phyloP scores from a whole-genome alignment of 2,329 filamentous ascomycete species.

The Nigrospora sphaerica region DNA sequence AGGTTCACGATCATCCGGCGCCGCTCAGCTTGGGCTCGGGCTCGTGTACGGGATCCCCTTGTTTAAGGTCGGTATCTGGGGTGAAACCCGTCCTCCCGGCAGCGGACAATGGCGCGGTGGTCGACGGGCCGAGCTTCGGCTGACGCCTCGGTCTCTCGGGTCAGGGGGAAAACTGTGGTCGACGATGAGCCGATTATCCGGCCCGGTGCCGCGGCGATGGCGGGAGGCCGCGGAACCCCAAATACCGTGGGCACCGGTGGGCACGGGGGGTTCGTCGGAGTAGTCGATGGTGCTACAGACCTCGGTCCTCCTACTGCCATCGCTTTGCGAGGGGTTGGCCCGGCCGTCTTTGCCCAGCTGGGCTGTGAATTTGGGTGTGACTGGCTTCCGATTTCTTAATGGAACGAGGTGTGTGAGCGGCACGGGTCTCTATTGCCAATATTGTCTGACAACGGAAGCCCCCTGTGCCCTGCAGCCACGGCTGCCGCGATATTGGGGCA shows the following conservation, averaged over 20 bases:
- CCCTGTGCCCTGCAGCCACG: too few relatives aligned
- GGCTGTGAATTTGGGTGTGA: too few relatives aligned
- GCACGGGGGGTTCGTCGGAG: not conserved
- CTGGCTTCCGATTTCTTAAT: not conserved
- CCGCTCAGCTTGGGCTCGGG: not conserved
- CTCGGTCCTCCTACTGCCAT: not conserved
- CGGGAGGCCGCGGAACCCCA: not conserved
- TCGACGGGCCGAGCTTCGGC: not conserved
- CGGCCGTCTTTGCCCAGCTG: too few relatives aligned
- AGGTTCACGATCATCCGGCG: slow-evolving; percentile 1
- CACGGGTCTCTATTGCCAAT: not conserved
- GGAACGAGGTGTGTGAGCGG: not conserved
- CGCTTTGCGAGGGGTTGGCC: not conserved
- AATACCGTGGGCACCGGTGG: not conserved
- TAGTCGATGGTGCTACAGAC: not conserved
- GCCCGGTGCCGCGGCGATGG: too few relatives aligned
- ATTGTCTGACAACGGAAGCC: too few relatives aligned
- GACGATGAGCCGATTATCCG: not conserved
- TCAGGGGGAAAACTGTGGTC: not conserved
- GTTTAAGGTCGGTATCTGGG: not conserved
- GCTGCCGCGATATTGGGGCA: too few relatives aligned
- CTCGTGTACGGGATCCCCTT: not conserved
- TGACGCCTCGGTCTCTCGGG: not conserved
- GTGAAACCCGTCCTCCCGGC: not conserved
- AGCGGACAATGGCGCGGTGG: not conserved